A percentile compares a stretch with the other conserved stretches of the same genome.
These are phyloP conservation scores for Penicillium polonicum DNA, from an alignment of 2,329 filamentous ascomycete species.

Conservation along the genomic window DNA sequence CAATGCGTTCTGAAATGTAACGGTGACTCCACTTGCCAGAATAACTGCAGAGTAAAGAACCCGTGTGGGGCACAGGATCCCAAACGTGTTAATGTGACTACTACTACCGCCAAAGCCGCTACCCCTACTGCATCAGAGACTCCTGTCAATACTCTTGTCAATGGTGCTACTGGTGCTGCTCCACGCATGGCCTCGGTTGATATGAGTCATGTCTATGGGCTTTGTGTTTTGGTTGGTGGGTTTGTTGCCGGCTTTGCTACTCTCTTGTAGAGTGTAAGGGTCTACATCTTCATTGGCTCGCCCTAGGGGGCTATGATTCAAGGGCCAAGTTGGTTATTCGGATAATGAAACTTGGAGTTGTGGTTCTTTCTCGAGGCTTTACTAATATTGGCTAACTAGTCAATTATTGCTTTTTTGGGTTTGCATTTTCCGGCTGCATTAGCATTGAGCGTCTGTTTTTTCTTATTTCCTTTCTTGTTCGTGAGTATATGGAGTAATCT, in stretches of 20 bases:
- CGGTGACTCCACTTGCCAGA: conserved; percentile 50
- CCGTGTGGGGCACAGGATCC: conserved; percentile 63
- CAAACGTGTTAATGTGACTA: conserved; percentile 53
- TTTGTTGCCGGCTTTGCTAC: conserved; percentile 59
- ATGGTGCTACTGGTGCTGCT: conserved; percentile 29
- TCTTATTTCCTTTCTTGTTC: conserved; percentile 3
- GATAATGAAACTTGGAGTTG: not conserved
- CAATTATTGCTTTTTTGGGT: not conserved
- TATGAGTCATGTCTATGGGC: conserved; percentile 56
- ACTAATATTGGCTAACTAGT: not conserved
- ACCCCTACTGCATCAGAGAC: conserved; percentile 41
- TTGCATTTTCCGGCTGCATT: conserved; percentile 16
- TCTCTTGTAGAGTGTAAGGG: conserved; percentile 44
- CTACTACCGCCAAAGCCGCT: conserved; percentile 40
- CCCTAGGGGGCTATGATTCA: not conserved
- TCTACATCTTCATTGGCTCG: not conserved
- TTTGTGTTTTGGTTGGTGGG: conserved; percentile 54
- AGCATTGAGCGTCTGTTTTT: conserved; percentile 15
- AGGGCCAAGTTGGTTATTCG: not conserved
- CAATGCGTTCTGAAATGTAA: conserved; percentile 55
- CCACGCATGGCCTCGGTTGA: conserved; percentile 45
- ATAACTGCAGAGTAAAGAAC: conserved; percentile 53
- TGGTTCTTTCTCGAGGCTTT: not conserved
- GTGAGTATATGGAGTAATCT: conserved; percentile 2
- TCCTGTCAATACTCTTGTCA: conserved; percentile 34